Percentiles rank a stretch among this genome's conserved stretches.
These are phyloP conservation scores for Coemansia asiatica DNA, from an alignment of 192 early-diverging fungal genomes.

Conservation along the genomic window DNA sequence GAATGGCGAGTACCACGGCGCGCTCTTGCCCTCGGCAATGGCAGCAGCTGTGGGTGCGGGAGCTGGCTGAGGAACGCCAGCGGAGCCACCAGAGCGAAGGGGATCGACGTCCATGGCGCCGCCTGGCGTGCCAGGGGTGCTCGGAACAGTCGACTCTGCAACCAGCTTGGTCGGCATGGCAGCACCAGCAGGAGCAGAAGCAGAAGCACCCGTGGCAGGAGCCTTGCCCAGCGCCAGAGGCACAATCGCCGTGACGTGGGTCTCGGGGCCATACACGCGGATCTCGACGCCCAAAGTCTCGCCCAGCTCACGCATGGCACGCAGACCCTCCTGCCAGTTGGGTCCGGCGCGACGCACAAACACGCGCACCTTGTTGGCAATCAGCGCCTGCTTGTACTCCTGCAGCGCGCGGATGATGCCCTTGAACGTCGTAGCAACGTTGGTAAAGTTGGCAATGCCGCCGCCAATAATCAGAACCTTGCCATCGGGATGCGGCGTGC, in stretches of 20 bases:
- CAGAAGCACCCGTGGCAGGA: conserved; percentile 35
- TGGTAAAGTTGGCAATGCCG: conserved; percentile 99
- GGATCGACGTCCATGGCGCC: conserved; percentile 41
- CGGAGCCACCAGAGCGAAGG: conserved; percentile 28
- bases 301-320: conserved; percentile 88
- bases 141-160: conserved; percentile 50
- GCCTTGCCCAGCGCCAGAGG: conserved; percentile 78
- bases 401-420: conserved; percentile 93
- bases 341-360: conserved; percentile 98
- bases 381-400: conserved; percentile 88
- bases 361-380: conserved; percentile 86
- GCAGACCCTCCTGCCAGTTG: conserved; percentile 99
- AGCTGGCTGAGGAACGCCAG: conserved; percentile 49
- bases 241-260: conserved; percentile 98
- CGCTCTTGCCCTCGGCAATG: conserved; percentile 27
- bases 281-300: conserved; percentile 93
- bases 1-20: conserved; percentile 75
- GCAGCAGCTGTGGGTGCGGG: conserved; percentile 53
- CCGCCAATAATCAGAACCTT: conserved; percentile 98
- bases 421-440: conserved; percentile 99
- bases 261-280: conserved; percentile 95
- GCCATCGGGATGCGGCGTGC: conserved; percentile 79
- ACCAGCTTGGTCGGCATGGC: conserved; percentile 59
- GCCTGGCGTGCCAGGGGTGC: conserved; percentile 45
- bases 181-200: conserved; percentile 57